Base-by-base conservation (phyloP, 2,329 filamentous ascomycete species). In the Dactylellina leptospora region DNA sequence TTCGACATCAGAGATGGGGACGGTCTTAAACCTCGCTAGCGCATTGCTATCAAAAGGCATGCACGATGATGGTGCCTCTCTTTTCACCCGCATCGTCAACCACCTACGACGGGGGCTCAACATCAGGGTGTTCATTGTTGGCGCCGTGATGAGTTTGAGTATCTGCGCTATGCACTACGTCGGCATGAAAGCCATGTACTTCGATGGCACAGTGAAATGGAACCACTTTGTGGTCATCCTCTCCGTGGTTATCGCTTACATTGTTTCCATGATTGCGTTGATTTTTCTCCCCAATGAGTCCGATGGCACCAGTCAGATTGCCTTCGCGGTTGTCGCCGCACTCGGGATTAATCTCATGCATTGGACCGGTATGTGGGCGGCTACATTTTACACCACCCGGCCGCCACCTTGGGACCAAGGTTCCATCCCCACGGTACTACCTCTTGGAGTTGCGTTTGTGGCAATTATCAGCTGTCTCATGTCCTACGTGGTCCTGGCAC, bases 301-400 rank as follows among this genome's bases (percentile, higher is more conserved):
- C 18, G 61, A 66, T 36, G 27, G 60, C 25, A 30, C 18, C 22
- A 61, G 23, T 10, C 62, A 66, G 33, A 68, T 73, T 13, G 61
- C 61, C 5, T 72, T 72, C 48, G 68, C 68, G 0, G 16, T 50
- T 25, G 68, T 72, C 18, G 68, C 68, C 3, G 69, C 69, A 10
- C 60, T 73, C 18, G 69, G 69, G 36, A 64, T 73, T 36, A 73
- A 56, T 20, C 20, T 59, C 0, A 68, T 68, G 61, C 69, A 73
- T 22, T 73, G 69, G 69, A 73, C 69, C 3, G 69, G 69, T 8
- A 73, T 73, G 61, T 66, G 55, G 61, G 69, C 69, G 5, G 69
- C 69, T 10, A 73, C 69, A 23, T 73, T 73, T 30, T 61, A 30
- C 28, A 73, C 69, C 23, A 62, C 54, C 8, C 50, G 30, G 8